Base-by-base conservation (phyloP, 345 rosid genomes). In the Eutrema heterophyllum region DNA sequence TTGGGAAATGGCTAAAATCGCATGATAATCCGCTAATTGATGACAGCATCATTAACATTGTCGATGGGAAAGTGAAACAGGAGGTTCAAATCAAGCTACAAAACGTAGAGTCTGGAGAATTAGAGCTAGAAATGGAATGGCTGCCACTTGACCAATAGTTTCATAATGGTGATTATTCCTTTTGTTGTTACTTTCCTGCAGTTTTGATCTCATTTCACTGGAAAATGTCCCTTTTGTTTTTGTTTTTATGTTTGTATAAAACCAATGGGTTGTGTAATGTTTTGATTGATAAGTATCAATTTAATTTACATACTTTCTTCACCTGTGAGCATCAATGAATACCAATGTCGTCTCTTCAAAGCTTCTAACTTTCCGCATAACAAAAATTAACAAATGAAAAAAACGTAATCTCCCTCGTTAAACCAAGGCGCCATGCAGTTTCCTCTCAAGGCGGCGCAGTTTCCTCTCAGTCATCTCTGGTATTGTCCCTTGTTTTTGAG, bases 41-140 rank as follows among this genome's bases (percentile, higher is more conserved):
- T 53, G 84, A 81, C 64, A 74, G 84, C 36, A 53, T 75, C 40
- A 81, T 78, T 13, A 68, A 71, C 67, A 67, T 81, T 24, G 49
- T 74, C 27, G 82, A 67, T 58, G 84, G 84, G 52, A 81, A 70
- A 74, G 80, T 81, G 52, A 78, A 74, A 43, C 81, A 81, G 16
- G 82, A 78, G 24, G 64, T 81, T 30, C 72, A 76, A 29, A 53
- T 81, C 29, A 78, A 70, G 67, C 80, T 81, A 65, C 84, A 81
- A 63, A 81, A 81, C 45, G 84, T 81, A 18, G 84, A 81, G 58
- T 63, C 48, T 63, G 84, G 84, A 41, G 82, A 67, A 14, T 26
- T 73, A 73, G 78, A 78, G 70, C 67, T 67, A 2, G 81, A 78
- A 70, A 62, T 71, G 61, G 80, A 75, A 59, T 71, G 75, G 64